phyloP scores from a whole-genome alignment of 2,329 filamentous ascomycete species.

The Hymenoscyphus occultus region DNA sequence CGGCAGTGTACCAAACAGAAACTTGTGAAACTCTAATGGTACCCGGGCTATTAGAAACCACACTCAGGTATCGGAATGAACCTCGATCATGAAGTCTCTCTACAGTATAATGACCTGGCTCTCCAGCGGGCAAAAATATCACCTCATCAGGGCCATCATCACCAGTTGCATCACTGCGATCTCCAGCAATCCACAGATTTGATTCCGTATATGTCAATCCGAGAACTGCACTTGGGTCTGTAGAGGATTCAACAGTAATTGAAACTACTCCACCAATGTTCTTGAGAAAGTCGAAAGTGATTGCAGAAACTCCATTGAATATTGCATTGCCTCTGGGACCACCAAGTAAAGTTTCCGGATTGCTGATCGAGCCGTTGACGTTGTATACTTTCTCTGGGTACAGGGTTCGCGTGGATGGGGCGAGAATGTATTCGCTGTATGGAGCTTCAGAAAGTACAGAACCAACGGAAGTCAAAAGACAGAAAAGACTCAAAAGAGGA shows the following conservation, averaged over 20 bases:
- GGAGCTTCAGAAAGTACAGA: conserved; percentile 20
- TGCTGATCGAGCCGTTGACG: conserved; percentile 35
- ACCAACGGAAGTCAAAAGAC: background rate
- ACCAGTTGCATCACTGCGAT: conserved; percentile 45
- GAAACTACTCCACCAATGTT: conserved; percentile 41
- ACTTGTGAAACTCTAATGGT: conserved; percentile 33
- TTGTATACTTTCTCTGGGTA: conserved; percentile 31
- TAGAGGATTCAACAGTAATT: conserved; percentile 33
- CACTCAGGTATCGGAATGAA: conserved; percentile 51
- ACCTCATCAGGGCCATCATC: conserved; percentile 46
- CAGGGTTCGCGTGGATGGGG: conserved; percentile 33
- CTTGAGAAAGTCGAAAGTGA: conserved; percentile 41
- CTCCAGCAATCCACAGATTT: conserved; percentile 46
- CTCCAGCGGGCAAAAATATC: conserved; percentile 44
- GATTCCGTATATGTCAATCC: conserved; percentile 42
- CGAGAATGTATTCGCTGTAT: conserved; percentile 38
- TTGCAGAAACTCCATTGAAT: conserved; percentile 35
- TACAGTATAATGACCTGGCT: conserved; percentile 41
- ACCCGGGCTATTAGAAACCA: conserved; percentile 37
- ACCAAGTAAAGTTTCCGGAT: conserved; percentile 21
- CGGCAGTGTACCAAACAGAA: conserved; percentile 39
- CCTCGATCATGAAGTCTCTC: conserved; percentile 44
- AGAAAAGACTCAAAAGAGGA: background rate
- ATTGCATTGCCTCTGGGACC: conserved; percentile 14
- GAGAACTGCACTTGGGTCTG: conserved; percentile 34